Evolutionary conservation across 495 filamentous ascomycete species (phyloP), one percentile per base, ranked within the genome.

Genomic region (Elasticomyces elasticus): DNA sequence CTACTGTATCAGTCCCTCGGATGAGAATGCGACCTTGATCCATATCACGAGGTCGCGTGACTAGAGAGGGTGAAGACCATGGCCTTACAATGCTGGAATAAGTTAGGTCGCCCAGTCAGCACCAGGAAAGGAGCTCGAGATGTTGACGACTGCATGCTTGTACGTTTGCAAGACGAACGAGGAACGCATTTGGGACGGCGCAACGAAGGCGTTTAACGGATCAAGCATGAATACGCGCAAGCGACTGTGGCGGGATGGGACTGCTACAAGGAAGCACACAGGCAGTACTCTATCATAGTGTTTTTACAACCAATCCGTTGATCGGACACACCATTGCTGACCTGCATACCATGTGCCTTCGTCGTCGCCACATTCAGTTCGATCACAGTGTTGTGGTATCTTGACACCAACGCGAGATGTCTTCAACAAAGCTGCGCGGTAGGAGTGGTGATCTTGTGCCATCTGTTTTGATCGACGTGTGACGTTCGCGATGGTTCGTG

Each of bases 1-100:
- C 74, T 98, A 25, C 80, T 98, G 52, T 98, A 98, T 50, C 68
- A 70, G 52, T 46, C 62, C 41, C 59, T 70, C 5, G 48, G 54
- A 1, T 57, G 45, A 49, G 31, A 19, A 22, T 12, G 3, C 42
- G 42, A 12, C 42, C 10, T 10, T 10, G 10, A n/a, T 10, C 10
- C 33, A 37, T 37, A 45, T 17, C 42, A 43, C 40, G 17, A 19
- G 9, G 42, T 45, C 42, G 42, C 35, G 13, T 12, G 35, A 40
- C 12, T 17, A 40, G 35, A 15, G 15, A 17, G 5, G 12, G 13
- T 15, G 3, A 40, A 5, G 35, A 40, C 35, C 35, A 17, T 40
- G 13, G 12, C 15, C 2, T 13, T 15, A 40, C 12, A 17, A 40
- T 3, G 13, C 35, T 5, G 5, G 17, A 22, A 6, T 5, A 3